Conservation (phyloP, 768 basidiomycete genomes). For the Krasilnikovozyma curviuscula region DNA sequence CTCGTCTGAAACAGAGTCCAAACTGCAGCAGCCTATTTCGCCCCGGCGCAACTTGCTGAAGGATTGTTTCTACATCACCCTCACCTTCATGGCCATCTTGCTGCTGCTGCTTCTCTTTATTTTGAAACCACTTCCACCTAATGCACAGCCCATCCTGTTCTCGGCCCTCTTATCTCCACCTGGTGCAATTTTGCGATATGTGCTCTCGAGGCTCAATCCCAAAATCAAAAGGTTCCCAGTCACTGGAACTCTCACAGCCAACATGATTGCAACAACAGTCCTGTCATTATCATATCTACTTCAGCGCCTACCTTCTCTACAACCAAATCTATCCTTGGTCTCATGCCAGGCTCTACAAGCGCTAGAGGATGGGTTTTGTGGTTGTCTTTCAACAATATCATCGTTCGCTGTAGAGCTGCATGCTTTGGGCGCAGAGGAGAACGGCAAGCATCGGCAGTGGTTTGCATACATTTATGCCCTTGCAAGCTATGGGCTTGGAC, state of each 20-base stretch:
- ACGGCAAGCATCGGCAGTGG: too few relatives aligned
- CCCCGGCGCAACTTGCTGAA: too few relatives aligned
- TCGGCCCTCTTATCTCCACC: constrained; percentile 78
- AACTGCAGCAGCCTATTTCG: too few relatives aligned
- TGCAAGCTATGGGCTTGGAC: too few relatives aligned
- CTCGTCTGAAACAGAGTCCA: too few relatives aligned
- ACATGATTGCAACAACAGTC: constrained; percentile 54
- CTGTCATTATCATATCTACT: constrained; percentile 53
- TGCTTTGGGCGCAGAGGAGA: constrained; percentile 35
- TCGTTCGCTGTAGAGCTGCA: constrained; percentile 71
- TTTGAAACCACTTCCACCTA: constrained; percentile 37
- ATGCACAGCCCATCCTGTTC: constrained; percentile 57
- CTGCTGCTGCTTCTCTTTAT: constrained; percentile 56
- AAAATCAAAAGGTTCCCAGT: constrained; percentile 32
- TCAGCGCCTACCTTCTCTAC: constrained; percentile 34
- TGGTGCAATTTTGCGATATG: constrained; percentile 65
- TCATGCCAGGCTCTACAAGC: constrained; percentile 68
- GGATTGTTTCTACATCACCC: too few relatives aligned
- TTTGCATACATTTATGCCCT: too few relatives aligned
- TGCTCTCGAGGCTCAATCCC: constrained; percentile 57
- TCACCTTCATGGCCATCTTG: constrained; percentile 56
- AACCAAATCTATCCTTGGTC: too few relatives aligned
- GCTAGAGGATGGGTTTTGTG: constrained; percentile 78
- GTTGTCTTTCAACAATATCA: constrained; percentile 80
- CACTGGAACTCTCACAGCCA: constrained; percentile 24